These are phyloP conservation scores for Acer negundo DNA, from an alignment of 345 rosid species.

Conservation along the genomic window DNA sequence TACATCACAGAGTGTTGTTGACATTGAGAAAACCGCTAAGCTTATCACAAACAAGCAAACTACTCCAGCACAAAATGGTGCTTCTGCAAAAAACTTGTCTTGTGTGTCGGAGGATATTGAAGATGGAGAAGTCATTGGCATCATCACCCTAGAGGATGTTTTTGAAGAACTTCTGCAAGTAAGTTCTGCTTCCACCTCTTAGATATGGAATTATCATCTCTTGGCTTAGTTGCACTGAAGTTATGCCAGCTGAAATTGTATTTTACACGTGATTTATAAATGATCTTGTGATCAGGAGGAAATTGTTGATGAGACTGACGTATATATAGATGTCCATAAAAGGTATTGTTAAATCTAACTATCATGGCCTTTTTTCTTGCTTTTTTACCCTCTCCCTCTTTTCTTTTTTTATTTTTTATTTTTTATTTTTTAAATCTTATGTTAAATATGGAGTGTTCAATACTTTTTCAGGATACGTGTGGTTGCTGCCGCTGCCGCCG, in stretches of 20 bases:
- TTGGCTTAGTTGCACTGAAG: neutral
- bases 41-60: constrained; percentile 33
- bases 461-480: constrained; percentile 59
- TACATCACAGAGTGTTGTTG: constrained; percentile 39
- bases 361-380: neutral
- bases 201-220: neutral
- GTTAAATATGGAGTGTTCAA: constrained; percentile 1
- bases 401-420: too few relatives aligned
- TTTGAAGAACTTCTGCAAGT: constrained; percentile 90
- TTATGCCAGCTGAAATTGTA: constrained; percentile 8
- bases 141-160: constrained; percentile 82
- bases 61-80: constrained; percentile 30
- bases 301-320: constrained; percentile 82
- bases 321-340: constrained; percentile 74
- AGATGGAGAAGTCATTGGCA: constrained; percentile 82
- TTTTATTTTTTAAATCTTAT: neutral
- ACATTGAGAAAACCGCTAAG: constrained; percentile 48
- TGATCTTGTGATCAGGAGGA: constrained; percentile 56
- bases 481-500: constrained; percentile 64
- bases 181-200: constrained; percentile 18
- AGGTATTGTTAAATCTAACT: constrained; percentile 40
- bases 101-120: constrained; percentile 56
- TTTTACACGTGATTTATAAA: neutral
- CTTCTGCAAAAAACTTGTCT: constrained; percentile 31
- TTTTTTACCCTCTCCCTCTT: neutral